These are phyloP conservation scores for Xylogone sp. DNA, from an alignment of 2,329 filamentous ascomycete genomes.

Conservation along the genomic window DNA sequence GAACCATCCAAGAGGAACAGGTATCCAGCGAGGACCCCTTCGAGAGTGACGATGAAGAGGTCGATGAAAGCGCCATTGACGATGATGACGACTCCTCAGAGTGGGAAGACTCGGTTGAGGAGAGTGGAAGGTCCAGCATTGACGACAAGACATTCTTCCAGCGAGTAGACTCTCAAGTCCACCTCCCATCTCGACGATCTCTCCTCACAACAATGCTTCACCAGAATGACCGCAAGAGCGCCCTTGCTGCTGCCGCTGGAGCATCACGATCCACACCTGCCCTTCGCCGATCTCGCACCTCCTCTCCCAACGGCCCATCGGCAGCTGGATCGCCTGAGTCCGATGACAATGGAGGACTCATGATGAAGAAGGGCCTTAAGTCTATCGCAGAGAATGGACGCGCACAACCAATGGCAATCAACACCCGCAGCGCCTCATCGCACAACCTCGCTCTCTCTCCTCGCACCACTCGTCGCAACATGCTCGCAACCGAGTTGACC, in stretches of 20 bases:
- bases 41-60: slow-evolving; percentile 61
- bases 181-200: slow-evolving; percentile 81
- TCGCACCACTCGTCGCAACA: slow-evolving; percentile 86
- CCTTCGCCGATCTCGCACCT: slow-evolving; percentile 57
- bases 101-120: slow-evolving; percentile 67
- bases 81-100: slow-evolving; percentile 59
- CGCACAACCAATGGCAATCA: slow-evolving; percentile 75
- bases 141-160: slow-evolving; percentile 81
- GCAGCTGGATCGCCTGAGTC: slow-evolving; percentile 47
- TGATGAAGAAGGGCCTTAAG: slow-evolving; percentile 35
- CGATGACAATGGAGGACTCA: slow-evolving; percentile 39
- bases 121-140: slow-evolving; percentile 78
- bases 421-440: slow-evolving; percentile 52
- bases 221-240: slow-evolving; percentile 68
- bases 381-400: slow-evolving; percentile 46
- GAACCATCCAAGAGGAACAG: slow-evolving; percentile 57
- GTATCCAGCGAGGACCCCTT: slow-evolving; percentile 51
- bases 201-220: slow-evolving; percentile 87
- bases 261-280: slow-evolving; percentile 49
- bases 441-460: slow-evolving; percentile 81
- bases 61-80: slow-evolving; percentile 80
- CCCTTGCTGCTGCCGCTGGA: slow-evolving; percentile 60
- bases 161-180: slow-evolving; percentile 82
- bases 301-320: slow-evolving; percentile 65
- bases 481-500: slow-evolving; percentile 92